Evolutionary conservation across 177 flowering plant genomes (phyloP), one percentile per base, ranked within the genome.

Genomic region (Vitis hybrid): DNA sequence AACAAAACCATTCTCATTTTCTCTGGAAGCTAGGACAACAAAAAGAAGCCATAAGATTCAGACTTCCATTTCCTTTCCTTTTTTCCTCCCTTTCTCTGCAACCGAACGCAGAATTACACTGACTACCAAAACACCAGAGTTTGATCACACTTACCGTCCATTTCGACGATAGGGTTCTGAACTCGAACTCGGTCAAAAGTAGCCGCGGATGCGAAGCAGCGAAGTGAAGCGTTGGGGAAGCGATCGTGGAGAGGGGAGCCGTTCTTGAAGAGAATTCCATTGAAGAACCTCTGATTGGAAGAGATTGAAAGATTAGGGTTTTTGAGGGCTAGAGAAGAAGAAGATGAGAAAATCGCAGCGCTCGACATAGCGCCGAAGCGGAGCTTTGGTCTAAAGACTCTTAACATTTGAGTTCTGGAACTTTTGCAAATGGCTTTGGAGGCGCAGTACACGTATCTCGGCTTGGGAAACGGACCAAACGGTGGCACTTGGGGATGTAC

Each of bases 121-220:
- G n/a, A 17, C 1, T 12, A 54, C 14, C 39, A 50, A 69, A 18
- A 64, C 4, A 23, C 4, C 8, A 60, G 49, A 39, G 65, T 39
- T 64, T 64, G 56, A 6, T 9, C 23, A 65, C 26, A 39, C 56
- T 61, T 76, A 92, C 97, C 97, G 76, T 92, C 98, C 98, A 94
- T 92, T 78, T 94, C 98, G 17, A 94, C 98, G 61, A 92, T 79
- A 6, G 98, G 98, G 70, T 94, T 92, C 63, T 78, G 80, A 60
- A 94, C 98, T 56, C 80, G 75, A 73, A 94, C 76, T 71, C 79
- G 77, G 48, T 87, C 84, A 2, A 73, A 26, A 3, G 75, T 74
- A 54, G 79, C 49, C 2, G 87, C 62, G 61, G 89, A 78, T 34
- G 88, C 79, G 74, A 83, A 86, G 71, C 90, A 87, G n/a, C 94